Percentiles rank a stretch among this genome's conserved stretches.
phyloP scores from a whole-genome alignment of 2,329 filamentous ascomycete genomes.

The Monilinia aucupariae region DNA sequence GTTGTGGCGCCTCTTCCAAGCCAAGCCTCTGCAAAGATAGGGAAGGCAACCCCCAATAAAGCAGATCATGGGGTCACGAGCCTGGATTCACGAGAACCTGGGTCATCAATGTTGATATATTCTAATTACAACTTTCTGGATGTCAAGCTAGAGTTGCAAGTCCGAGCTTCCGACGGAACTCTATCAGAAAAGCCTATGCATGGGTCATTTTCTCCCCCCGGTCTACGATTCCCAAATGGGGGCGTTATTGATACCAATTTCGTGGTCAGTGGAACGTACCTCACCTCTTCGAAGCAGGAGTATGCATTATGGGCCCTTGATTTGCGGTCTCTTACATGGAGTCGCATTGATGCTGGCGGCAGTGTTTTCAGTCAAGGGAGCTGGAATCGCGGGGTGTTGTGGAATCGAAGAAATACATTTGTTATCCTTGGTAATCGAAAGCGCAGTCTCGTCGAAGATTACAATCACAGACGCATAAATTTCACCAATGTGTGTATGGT shows the following conservation, averaged over 20 bases:
- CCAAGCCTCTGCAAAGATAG: slow-evolving; percentile 59
- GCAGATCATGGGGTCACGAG: slow-evolving; percentile 40
- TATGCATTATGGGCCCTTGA: slow-evolving; percentile 96
- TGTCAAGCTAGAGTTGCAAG: slow-evolving; percentile 90
- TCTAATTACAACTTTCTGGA: slow-evolving; percentile 99
- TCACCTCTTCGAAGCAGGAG: slow-evolving; percentile 96
- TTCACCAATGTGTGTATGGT: slow-evolving; percentile 97
- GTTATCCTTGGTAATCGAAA: slow-evolving; percentile 93
- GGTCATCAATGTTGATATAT: slow-evolving; percentile 86
- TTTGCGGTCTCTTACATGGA: slow-evolving; percentile 83
- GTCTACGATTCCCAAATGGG: slow-evolving; percentile 90
- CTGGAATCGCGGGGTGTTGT: slow-evolving; percentile 93
- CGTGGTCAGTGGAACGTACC: slow-evolving; percentile 92
- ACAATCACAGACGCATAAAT: slow-evolving; percentile 96
- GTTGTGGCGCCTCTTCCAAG: slow-evolving; percentile 80
- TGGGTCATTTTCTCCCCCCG: slow-evolving; percentile 79
- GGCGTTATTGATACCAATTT: slow-evolving; percentile 95
- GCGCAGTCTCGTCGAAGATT: slow-evolving; percentile 90
- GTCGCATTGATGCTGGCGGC: slow-evolving; percentile 88
- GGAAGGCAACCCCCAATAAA: slow-evolving; percentile 45
- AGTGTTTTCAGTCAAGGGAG: slow-evolving; percentile 94
- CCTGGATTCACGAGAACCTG: slow-evolving; percentile 51
- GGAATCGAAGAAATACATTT: slow-evolving; percentile 90
- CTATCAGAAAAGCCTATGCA: slow-evolving; percentile 86
- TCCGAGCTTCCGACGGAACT: slow-evolving; percentile 76